Conservation (phyloP, 176 grass and related monocot species). For the Carex myosuroides region DNA sequence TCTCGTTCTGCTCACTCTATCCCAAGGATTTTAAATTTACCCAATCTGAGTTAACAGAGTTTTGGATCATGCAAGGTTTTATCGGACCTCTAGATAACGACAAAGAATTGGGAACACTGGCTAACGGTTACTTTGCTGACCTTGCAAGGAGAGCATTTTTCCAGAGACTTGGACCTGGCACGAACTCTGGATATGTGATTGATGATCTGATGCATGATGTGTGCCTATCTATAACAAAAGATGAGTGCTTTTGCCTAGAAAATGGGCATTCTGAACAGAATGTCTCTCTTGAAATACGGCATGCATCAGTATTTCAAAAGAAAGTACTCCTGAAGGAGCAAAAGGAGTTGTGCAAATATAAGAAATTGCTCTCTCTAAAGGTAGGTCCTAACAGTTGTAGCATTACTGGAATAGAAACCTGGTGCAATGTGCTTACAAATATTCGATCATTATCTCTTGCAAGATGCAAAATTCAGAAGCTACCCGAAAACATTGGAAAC, state of each 20-base stretch:
- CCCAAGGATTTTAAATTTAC: conserved; percentile 12
- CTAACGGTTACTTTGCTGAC: neutral
- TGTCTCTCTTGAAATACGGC: neutral
- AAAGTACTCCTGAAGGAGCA: neutral
- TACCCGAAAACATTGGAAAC: conserved; percentile 4
- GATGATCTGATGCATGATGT: too few relatives aligned
- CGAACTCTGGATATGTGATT: too few relatives aligned
- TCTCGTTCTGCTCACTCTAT: conserved; percentile 36
- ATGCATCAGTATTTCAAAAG: neutral
- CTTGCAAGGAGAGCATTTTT: neutral
- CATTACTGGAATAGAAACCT: neutral
- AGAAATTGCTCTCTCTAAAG: neutral
- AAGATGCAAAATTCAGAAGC: neutral
- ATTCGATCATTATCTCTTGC: neutral
- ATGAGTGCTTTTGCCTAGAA: neutral
- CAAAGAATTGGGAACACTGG: neutral
- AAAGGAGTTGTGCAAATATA: neutral
- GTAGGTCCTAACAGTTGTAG: neutral
- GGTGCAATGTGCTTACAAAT: neutral
- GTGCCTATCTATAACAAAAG: too few relatives aligned
- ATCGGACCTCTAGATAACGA: neutral
- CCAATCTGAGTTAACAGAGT: neutral
- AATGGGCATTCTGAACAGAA: neutral
- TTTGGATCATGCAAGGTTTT: conserved; percentile 1
- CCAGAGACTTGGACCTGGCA: too few relatives aligned